Percentiles rank a stretch among this genome's conserved stretches.
These are phyloP conservation scores for Violaceomyces palustris DNA, from an alignment of 1,284 basidiomycete genomes.

Conservation along the genomic window DNA sequence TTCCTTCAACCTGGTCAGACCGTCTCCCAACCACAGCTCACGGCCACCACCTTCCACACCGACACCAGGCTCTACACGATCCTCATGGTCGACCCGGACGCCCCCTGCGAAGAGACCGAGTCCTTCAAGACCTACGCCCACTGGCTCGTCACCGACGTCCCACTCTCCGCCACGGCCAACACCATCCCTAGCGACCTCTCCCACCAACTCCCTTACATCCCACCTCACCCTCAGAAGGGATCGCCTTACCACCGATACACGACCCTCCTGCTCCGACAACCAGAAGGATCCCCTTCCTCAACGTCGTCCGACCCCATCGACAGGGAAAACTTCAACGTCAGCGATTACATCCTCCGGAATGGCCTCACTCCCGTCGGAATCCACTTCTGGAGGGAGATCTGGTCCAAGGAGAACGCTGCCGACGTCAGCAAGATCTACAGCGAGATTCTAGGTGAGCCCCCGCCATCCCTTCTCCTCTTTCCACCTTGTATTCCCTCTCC, in stretches of 20 bases:
- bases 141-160: constrained; percentile 69
- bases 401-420: constrained; percentile 58
- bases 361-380: constrained; percentile 61
- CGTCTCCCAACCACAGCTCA: constrained; percentile 61
- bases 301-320: constrained; percentile 17
- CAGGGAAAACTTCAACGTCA: constrained; percentile 64
- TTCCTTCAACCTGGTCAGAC: constrained; percentile 57
- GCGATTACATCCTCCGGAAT: constrained; percentile 62
- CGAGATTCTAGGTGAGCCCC: constrained; percentile 57
- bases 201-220: constrained; percentile 66
- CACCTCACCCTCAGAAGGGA: constrained; percentile 80
- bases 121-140: constrained; percentile 73
- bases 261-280: constrained; percentile 70
- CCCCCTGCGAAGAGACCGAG: constrained; percentile 66
- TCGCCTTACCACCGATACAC: constrained; percentile 82
- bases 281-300: neutral
- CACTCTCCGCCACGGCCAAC: constrained; percentile 5
- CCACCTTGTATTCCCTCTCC: neutral
- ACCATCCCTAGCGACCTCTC: constrained; percentile 55
- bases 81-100: constrained; percentile 82
- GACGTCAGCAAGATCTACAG: constrained; percentile 65
- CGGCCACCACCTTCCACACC: constrained; percentile 70
- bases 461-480: neutral
- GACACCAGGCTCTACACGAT: constrained; percentile 81
- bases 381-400: constrained; percentile 78